Base-by-base conservation (phyloP, 2,329 filamentous ascomycete species). In the Phaeosphaeriaceae sp. region DNA sequence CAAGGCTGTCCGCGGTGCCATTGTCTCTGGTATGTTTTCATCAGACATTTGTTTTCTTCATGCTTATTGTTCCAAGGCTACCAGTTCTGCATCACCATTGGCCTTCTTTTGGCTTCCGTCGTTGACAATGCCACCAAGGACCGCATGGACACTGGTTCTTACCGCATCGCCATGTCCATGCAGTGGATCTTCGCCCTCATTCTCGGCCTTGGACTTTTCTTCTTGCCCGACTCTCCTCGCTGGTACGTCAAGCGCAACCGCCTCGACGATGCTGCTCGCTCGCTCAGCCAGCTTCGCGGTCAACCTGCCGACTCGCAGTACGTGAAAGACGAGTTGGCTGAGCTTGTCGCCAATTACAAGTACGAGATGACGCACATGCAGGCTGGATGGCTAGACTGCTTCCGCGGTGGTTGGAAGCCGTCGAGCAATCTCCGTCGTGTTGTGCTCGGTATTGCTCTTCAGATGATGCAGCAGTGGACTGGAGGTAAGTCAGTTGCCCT, bases 341-440 rank as follows among this genome's bases (percentile, higher is more conserved):
- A 96, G 81, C 92, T 97, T 65, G 85, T 95, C 58, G 92, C 92
- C 82, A 96, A 96, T 84, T 87, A 94, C 79, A 91, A 91, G 80
- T 93, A 94, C 76, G 93, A 96, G 83, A 63, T 62, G 44, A 66
- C 67, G 51, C 57, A 70, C 48, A 73, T 89, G 68, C 70, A 86
- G 50, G 80, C 89, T 58, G 85, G 84, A 72, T 96, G 92, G 92
- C 73, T 80, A 57, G 85, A 86, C 77, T 88, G 86, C 80, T 88
- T 88, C 82, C 77, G 73, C 42, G 86, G 86, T 51, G 82, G 80
- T 50, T 83, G 79, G 73, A 76, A 81, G 57, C 80, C 84, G 21
- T 83, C 82, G 74, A 84, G 82, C 62, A 83, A 83, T 65, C 62
- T 83, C 19, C 80, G 81, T 65, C 79, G 80, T 56, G 80, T 81